Evolutionary conservation across 1,284 basidiomycete genomes (phyloP).

Genomic region (Malassezia psittaci): DNA sequence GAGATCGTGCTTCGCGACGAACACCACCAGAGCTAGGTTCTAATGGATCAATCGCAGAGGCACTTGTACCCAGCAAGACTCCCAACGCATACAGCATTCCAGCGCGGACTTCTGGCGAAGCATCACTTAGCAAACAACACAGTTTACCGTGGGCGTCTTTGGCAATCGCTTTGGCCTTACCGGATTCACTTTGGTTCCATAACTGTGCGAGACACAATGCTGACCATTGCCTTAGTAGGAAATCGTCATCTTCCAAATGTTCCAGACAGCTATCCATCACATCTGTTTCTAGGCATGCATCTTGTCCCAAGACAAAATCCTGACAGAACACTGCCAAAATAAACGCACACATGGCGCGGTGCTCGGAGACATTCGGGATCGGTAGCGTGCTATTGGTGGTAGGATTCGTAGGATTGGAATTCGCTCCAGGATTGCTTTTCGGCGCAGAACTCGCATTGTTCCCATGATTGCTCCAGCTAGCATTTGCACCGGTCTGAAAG

Average conservation of each 20-base stretch:
- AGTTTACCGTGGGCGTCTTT: slow-evolving; percentile 75
- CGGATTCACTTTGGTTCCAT: slow-evolving; percentile 86
- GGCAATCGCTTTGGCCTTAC: slow-evolving; percentile 74
- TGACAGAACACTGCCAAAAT: slow-evolving; percentile 85
- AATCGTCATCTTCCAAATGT: slow-evolving; percentile 73
- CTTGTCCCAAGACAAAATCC: slow-evolving; percentile 75
- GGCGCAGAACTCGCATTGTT: background rate
- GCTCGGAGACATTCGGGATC: slow-evolving; percentile 85
- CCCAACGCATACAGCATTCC: slow-evolving; percentile 85
- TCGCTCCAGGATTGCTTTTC: background rate
- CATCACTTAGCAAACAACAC: slow-evolving; percentile 70
- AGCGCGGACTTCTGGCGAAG: slow-evolving; percentile 82
- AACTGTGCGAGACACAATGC: slow-evolving; percentile 86
- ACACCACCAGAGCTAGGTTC: slow-evolving; percentile 31
- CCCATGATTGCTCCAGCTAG: slow-evolving; percentile 43
- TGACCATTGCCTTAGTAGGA: slow-evolving; percentile 84
- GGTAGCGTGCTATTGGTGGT: slow-evolving; percentile 22
- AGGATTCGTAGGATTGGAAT: background rate
- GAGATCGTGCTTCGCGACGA: slow-evolving; percentile 15
- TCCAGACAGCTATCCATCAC: slow-evolving; percentile 84
- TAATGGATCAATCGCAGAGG: slow-evolving; percentile 47
- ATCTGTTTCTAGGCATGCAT: slow-evolving; percentile 69
- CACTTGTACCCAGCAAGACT: slow-evolving; percentile 83
- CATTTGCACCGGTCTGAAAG: slow-evolving; percentile 19
- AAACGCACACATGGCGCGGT: slow-evolving; percentile 98